Evolutionary conservation across 257 asterid genomes (phyloP).

Genomic region (Solanum microdontum): DNA sequence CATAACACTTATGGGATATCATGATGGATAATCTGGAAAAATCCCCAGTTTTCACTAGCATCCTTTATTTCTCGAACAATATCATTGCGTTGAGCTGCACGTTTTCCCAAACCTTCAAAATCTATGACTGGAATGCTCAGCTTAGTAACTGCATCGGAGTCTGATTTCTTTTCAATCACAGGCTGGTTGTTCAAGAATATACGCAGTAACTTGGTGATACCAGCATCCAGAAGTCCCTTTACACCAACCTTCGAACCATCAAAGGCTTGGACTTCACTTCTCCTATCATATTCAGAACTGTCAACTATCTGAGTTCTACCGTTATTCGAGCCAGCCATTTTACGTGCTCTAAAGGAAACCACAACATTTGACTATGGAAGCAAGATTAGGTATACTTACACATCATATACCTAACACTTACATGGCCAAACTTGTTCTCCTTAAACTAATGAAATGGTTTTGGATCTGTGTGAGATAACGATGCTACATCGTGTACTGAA

Average conservation of each 20-base stretch:
- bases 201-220: background rate
- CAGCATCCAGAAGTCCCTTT: slow-evolving; percentile 13
- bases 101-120: background rate
- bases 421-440: background rate
- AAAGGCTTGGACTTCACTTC: slow-evolving; percentile 1
- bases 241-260: slow-evolving; percentile 9
- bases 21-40: slow-evolving; percentile 5
- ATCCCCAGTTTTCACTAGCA: slow-evolving; percentile 8
- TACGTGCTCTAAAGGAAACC: background rate
- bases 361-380: background rate
- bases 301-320: background rate
- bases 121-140: background rate
- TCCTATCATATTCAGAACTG: background rate
- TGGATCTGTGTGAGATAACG: background rate
- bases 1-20: slow-evolving; percentile 4
- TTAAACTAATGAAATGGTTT: background rate
- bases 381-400: background rate
- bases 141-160: background rate
- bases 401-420: background rate
- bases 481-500: background rate
- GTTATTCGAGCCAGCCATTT: background rate
- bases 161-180: background rate
- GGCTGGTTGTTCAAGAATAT: background rate
- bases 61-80: background rate
- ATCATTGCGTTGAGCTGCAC: background rate